Base-by-base conservation (phyloP, 192 early-diverging fungal genomes). In the Allomyces macrogynus region DNA sequence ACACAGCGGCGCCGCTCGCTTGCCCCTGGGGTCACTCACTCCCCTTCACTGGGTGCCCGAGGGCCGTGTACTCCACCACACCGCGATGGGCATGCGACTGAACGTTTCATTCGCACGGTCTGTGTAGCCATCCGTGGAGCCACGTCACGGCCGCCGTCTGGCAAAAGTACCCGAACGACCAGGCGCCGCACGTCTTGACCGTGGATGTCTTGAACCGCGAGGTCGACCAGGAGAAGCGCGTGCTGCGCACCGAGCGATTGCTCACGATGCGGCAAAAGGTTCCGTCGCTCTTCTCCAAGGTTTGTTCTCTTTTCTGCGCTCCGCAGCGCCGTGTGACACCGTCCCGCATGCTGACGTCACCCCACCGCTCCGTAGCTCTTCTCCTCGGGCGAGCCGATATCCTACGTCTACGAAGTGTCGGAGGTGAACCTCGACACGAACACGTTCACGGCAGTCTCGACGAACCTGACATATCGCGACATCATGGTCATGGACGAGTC, bases 91-190 rank as follows among this genome's bases (percentile, higher is more conserved):
- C 32, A 40, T 40, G 32, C 32, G 32, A 40, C 32, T 40, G 32
- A 40, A 3, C 32, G 7, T 40, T 40, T 7, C 4, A 0, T 40
- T 40, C 7, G 32, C 32, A 8, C 7, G 32, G 32, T 40, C 32
- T 8, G 32, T 40, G 32, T 40, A 73, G 81, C 70, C 86, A 93
- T 75, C 75, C 85, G 64, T 97, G 92, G 89, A 78, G 76, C 7
- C 84, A 81, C 14, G 87, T 91, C 57, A 86, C 85, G 27, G 75
- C 84, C 22, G 95, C 91, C 44, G 87, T 93, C 75, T 99, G 87
- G 87, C 83, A 85, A 75, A 99, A 99, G 75, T 99, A 99, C 78
- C 96, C 96, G 0, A 99, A 99, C 76, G 87, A 89, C 23, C 75
- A 88, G 54, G 87, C 91, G 40, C 82, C 85, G 61, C 96, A 99